Evolutionary conservation across 2,329 filamentous ascomycete genomes (phyloP).

Genomic region (Exophiala viscosa): DNA sequence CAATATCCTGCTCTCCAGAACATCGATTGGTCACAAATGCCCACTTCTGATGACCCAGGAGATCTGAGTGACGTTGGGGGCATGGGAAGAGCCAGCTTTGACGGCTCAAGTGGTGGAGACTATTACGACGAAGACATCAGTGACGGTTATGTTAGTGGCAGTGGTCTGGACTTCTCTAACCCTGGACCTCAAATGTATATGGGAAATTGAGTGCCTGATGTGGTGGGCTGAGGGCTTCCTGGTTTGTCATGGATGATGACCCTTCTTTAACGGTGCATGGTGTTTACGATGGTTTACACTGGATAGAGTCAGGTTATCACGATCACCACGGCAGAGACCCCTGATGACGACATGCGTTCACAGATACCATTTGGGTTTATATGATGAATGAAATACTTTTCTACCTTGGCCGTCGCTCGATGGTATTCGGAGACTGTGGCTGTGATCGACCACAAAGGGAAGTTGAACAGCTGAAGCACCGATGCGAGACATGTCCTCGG

Average conservation of each 20-base stretch:
- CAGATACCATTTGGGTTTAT: constrained; percentile 11
- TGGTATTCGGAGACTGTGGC: too few relatives aligned
- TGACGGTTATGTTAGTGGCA: constrained; percentile 33
- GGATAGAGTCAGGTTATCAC: constrained; percentile 4
- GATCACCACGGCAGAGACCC: neutral
- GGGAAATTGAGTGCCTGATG: constrained; percentile 8
- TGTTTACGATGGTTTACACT: constrained; percentile 1
- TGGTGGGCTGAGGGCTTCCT: neutral
- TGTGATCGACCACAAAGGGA: neutral
- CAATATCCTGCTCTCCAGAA: constrained; percentile 92
- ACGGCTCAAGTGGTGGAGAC: constrained; percentile 66
- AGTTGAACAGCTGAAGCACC: neutral
- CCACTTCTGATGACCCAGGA: constrained; percentile 59
- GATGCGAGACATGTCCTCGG: too few relatives aligned
- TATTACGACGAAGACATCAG: constrained; percentile 63
- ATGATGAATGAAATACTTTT: neutral
- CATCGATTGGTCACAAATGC: constrained; percentile 78
- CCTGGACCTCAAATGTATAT: constrained; percentile 18
- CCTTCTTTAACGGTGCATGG: neutral
- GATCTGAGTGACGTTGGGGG: constrained; percentile 62
- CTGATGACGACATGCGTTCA: neutral
- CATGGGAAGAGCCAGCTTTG: constrained; percentile 77
- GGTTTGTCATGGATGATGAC: constrained; percentile 2
- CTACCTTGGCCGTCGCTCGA: neutral
- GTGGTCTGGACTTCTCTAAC: constrained; percentile 26